Conservation (phyloP, 495 filamentous ascomycete genomes). For the Cudoniella acicularis region DNA sequence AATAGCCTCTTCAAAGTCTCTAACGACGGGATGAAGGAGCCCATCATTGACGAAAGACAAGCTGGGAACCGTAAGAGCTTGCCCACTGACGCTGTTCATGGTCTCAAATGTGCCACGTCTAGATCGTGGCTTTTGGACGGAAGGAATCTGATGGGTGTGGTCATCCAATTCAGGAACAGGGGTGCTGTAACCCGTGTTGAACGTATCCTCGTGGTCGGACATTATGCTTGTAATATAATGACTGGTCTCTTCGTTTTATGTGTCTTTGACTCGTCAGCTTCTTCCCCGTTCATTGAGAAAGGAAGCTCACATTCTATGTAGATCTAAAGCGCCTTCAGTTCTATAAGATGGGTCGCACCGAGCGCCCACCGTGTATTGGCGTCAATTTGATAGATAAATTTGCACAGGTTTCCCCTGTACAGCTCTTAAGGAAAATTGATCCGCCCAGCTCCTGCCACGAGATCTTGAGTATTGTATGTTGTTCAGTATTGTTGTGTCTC, state of each 20-base stretch:
- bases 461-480: conserved; percentile 5
- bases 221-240: conserved; percentile 36
- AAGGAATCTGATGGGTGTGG: conserved; percentile 75
- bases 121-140: conserved; percentile 51
- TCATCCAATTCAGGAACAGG: conserved; percentile 90
- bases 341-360: conserved; percentile 27
- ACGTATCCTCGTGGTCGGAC: conserved; percentile 52
- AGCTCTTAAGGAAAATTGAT: conserved; percentile 12
- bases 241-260: background rate
- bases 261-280: background rate
- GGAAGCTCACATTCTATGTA: background rate
- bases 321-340: conserved; percentile 14
- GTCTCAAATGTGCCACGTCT: conserved; percentile 56
- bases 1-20: conserved; percentile 79
- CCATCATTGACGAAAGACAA: conserved; percentile 31
- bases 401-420: conserved; percentile 30
- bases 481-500: background rate
- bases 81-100: conserved; percentile 38
- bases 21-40: conserved; percentile 47
- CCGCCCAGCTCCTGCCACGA: conserved; percentile 5
- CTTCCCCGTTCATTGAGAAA: background rate
- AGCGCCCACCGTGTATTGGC: conserved; percentile 30
- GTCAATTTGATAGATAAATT: conserved; percentile 28
- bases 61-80: conserved; percentile 34
- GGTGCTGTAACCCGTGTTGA: conserved; percentile 58